These are phyloP conservation scores for Paecilomyces niveus DNA, from an alignment of 2,329 filamentous ascomycete genomes.

Conservation along the genomic window DNA sequence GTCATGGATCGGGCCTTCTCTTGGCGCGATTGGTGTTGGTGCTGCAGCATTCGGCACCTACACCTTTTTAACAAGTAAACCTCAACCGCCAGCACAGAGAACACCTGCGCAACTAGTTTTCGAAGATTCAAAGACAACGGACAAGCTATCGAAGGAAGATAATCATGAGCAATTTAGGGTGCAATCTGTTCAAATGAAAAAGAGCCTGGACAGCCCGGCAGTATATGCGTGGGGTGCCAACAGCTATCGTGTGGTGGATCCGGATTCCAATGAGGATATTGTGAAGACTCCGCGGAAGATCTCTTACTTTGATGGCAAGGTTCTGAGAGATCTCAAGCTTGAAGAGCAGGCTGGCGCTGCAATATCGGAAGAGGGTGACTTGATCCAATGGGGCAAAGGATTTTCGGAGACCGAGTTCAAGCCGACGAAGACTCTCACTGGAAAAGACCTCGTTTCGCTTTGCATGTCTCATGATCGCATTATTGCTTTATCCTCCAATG, in stretches of 20 bases:
- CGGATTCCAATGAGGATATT: conserved; percentile 66
- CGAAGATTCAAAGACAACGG: conserved; percentile 56
- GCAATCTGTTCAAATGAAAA: conserved; percentile 80
- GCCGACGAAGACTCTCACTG: conserved; percentile 66
- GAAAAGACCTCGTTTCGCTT: conserved; percentile 72
- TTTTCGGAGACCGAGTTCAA: conserved; percentile 59
- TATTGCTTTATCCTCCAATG: conserved; percentile 66
- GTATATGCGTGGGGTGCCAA: conserved; percentile 95
- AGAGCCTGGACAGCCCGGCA: conserved; percentile 73
- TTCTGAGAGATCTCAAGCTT: conserved; percentile 82
- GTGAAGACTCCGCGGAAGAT: conserved; percentile 77
- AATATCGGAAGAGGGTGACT: conserved; percentile 76
- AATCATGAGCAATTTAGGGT: conserved; percentile 71
- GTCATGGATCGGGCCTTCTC: conserved; percentile 23
- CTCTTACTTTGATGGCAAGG: conserved; percentile 71
- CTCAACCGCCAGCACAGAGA: conserved; percentile 11
- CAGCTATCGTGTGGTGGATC: conserved; percentile 73
- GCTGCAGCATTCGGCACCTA: conserved; percentile 25
- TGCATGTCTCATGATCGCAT: conserved; percentile 76
- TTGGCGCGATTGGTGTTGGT: conserved; percentile 24
- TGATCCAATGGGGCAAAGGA: conserved; percentile 83
- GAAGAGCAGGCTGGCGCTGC: conserved; percentile 77
- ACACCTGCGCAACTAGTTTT: conserved; percentile 48
- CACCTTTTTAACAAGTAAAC: conserved; percentile 17
- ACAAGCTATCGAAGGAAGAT: conserved; percentile 57